Evolutionary conservation across 495 filamentous ascomycete species (phyloP), one percentile per base, ranked within the genome.

Genomic region (Saxispiralis lemnorum): DNA sequence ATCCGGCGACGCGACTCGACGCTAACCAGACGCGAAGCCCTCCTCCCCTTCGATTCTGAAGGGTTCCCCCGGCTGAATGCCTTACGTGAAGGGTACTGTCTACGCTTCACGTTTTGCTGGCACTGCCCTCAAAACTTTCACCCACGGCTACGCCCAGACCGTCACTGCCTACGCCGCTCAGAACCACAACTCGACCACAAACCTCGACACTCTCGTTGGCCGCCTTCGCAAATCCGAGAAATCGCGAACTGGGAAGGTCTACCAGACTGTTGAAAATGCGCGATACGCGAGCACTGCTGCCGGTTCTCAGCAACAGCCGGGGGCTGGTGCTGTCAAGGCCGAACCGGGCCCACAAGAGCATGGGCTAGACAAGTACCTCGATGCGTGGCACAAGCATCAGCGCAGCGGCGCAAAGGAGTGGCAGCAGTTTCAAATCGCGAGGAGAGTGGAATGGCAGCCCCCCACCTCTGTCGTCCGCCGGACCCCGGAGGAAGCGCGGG

Each of bases 61-160:
- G 61, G 61, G 60, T 51, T 60, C 52, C 20, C 54, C 63, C 49
- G 24, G 59, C 77, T 78, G 78, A 81, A 84, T 84, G 79, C 78
- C 83, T 55, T 79, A 53, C 50, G 50, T 83, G 63, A 82, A 82
- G 59, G 69, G 72, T 54, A 76, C 80, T 53, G 73, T 86, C 68
- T 82, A 85, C 65, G 78, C 96, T 72, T 83, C 92, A 74, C 89
- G 92, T 65, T 45, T 53, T 28, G 50, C 50, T 37, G 83, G 87
- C 68, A 88, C 82, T 76, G 79, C 94, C 59, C 73, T 81, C 52
- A 96, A 96, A 72, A 81, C 84, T 61, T 79, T 96, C 62, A 87
- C 84, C 59, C 84, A 93, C 73, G 88, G 87, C 64, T 95, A 93
- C 71, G 83, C 85, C 61, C 88, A 95, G 61, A 92, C 88, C 51